Base-by-base conservation (phyloP, 169 alveolate genomes). In the Eimeria acervulina region DNA sequence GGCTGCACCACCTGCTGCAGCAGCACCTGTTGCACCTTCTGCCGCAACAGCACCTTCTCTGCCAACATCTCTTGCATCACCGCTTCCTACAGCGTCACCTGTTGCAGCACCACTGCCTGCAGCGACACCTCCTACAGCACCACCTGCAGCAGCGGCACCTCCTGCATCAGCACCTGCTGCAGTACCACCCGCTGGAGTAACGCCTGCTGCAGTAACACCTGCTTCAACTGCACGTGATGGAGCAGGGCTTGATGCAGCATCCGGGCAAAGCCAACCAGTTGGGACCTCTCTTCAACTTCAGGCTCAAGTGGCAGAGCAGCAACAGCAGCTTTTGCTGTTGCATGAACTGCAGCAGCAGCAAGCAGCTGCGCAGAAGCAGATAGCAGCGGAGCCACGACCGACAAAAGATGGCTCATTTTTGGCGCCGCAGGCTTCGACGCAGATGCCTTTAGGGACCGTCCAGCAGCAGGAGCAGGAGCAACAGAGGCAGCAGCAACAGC, bases 391-490 rank as follows among this genome's bases (percentile, higher is more conserved):
- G 74, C 70, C 28, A 51, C 91, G 23, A 19, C 47, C 2, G 44
- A 13, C 70, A 31, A 51, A 28, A 44, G 76, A 28, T 40, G 40
- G 59, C n/a, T 21, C 40, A 33, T 51, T 83, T 15, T 21, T 28
- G 76, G 13, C 91, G n/a, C 74, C 91, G 21, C 76, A 52, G 59
- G 28, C n/a, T 0, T 12, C 7, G 89, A 44, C 0, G 63, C n/a
- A 36, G 38, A 0, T 40, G 28, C 44, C 68, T 26, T 23, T 12
- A 80, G 89, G 89, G 63, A 10, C 4, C 63, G 52, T 28, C 31
- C 89, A 42, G 89, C 89, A 47, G 68, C 61, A 40, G 76, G 68
- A 84, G 59, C 92, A 52, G n/a, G 68, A 1, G 76, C 78, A 74
- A 31, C 55, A 74, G 84, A 31, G 38, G 55, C 84, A 33, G 55